These are phyloP conservation scores for Rhodomyrtus psidioides DNA, from an alignment of 441 rosid species.

Conservation along the genomic window DNA sequence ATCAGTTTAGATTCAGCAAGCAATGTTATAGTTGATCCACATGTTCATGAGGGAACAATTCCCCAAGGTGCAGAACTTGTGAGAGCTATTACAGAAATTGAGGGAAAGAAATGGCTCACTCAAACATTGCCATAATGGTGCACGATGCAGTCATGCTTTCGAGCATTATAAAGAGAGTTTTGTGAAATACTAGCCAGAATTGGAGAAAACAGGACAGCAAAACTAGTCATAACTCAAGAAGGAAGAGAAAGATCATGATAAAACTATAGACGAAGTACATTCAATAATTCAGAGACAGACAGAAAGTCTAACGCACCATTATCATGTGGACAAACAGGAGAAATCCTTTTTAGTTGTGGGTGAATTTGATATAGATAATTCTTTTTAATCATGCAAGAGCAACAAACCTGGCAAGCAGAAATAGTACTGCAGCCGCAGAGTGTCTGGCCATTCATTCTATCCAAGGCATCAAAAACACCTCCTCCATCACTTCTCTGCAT, in stretches of 20 bases:
- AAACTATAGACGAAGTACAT: not conserved
- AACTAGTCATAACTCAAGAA: not conserved
- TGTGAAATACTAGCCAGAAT: not conserved
- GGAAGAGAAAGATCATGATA: not conserved
- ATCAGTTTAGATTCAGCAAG: not conserved
- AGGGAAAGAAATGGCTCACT: not conserved
- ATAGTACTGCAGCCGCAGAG: constrained; percentile 74
- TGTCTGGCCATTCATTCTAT: constrained; percentile 76
- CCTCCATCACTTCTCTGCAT: constrained; percentile 93
- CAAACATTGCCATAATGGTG: not conserved
- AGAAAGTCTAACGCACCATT: not conserved
- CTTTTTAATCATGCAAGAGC: not conserved
- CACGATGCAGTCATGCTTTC: not conserved
- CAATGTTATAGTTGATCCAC: not conserved
- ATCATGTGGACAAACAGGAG: not conserved
- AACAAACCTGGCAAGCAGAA: constrained; percentile 70
- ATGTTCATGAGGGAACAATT: not conserved
- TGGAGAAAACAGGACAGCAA: not conserved
- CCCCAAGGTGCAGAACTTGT: not conserved
- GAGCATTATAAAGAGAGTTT: not conserved
- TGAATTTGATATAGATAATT: not conserved
- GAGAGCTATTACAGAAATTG: not conserved
- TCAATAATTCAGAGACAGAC: not conserved
- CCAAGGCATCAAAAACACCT: constrained; percentile 71
- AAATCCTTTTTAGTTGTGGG: not conserved